These are phyloP conservation scores for Fraxinus latifolia DNA, from an alignment of 305 asterid species.

Conservation along the genomic window DNA sequence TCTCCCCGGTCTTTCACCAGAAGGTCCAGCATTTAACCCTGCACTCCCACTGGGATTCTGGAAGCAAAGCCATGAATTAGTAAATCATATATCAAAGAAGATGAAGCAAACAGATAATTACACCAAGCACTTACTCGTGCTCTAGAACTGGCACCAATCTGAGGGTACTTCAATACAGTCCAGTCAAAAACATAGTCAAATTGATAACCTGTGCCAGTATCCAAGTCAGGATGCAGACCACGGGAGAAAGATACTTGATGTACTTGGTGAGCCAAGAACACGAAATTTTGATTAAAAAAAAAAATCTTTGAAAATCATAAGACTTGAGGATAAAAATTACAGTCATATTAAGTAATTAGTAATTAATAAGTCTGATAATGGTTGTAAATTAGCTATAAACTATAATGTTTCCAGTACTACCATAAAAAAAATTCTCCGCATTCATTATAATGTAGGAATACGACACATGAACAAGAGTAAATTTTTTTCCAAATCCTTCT, in stretches of 20 bases:
- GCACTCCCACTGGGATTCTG: constrained; percentile 62
- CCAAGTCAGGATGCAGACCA: constrained; percentile 13
- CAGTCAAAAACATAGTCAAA: constrained; percentile 64
- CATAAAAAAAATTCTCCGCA: not conserved
- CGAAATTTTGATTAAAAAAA: not conserved
- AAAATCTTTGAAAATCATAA: constrained; percentile 10
- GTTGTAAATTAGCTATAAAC: not conserved
- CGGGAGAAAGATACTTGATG: constrained; percentile 21
- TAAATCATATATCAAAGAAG: constrained; percentile 10
- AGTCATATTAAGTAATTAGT: not conserved
- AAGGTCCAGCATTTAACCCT: constrained; percentile 48
- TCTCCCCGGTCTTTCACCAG: constrained; percentile 76
- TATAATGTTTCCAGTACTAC: not conserved
- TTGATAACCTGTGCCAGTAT: constrained; percentile 47
- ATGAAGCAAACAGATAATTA: constrained; percentile 15
- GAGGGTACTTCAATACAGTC: constrained; percentile 68
- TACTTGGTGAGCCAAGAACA: constrained; percentile 14
- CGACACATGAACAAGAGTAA: not conserved
- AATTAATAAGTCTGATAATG: not conserved
- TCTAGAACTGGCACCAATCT: constrained; percentile 74
- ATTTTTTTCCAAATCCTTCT: not conserved
- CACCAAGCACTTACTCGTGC: constrained; percentile 55
- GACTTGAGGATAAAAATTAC: not conserved
- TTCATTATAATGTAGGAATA: not conserved
- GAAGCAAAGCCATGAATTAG: constrained; percentile 26